These are phyloP conservation scores for Ascochyta pisi DNA, from an alignment of 2,329 filamentous ascomycete genomes.

Conservation along the genomic window DNA sequence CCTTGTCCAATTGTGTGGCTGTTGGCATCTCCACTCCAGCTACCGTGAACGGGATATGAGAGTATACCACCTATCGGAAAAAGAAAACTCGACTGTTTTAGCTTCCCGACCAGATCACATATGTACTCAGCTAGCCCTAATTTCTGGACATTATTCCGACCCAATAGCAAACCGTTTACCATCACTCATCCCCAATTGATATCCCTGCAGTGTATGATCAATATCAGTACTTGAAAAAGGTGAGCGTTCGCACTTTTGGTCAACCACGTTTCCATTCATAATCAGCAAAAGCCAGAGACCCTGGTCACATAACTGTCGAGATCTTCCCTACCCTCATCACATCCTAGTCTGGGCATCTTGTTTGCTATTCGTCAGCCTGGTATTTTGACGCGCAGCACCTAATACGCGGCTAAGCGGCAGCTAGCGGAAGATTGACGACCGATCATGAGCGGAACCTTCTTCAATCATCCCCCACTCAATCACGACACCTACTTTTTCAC, in stretches of 20 bases:
- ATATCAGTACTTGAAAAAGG: not conserved
- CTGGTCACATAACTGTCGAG: not conserved
- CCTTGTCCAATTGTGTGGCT: no score
- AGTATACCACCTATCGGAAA: not conserved
- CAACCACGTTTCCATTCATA: not conserved
- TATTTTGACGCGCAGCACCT: slow-evolving; percentile 37
- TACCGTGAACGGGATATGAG: not conserved
- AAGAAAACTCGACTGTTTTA: not conserved
- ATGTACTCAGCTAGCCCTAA: not conserved
- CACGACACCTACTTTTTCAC: slow-evolving; percentile 38
- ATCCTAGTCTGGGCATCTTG: slow-evolving; percentile 10
- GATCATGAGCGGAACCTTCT: slow-evolving; percentile 42
- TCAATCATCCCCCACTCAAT: slow-evolving; percentile 25
- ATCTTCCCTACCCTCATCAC: slow-evolving; percentile 1
- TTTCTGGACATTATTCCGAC: not conserved
- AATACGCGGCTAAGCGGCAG: slow-evolving; percentile 40
- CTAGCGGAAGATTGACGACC: slow-evolving; percentile 28
- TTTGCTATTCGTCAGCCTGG: slow-evolving; percentile 23
- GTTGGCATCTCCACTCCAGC: no score
- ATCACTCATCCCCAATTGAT: not conserved
- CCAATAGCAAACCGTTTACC: not conserved
- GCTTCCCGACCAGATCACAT: not conserved
- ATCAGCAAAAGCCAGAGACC: not conserved
- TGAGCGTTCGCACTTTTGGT: not conserved
- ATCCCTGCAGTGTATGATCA: not conserved